A percentile compares a stretch with the other conserved stretches of the same genome.
Evolutionary conservation across 2,329 filamentous ascomycete genomes (phyloP).

Genomic region (Rugonectria rugulosa): DNA sequence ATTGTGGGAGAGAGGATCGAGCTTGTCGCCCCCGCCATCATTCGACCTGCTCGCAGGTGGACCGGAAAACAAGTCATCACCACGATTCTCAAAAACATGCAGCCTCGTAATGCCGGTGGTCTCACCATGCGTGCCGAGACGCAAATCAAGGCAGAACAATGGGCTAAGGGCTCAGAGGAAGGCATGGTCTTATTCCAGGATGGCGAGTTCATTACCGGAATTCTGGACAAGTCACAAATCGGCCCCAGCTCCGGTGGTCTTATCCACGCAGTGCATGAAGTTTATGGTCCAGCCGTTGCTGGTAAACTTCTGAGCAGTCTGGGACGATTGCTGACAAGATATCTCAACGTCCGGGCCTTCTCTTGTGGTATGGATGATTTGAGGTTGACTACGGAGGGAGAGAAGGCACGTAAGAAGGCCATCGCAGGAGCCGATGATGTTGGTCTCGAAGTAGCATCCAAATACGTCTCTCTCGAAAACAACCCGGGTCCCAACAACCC

Average conservation of each 20-base stretch:
- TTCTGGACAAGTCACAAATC: constrained; percentile 95
- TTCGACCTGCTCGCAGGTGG: constrained; percentile 85
- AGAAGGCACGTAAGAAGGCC: constrained; percentile 72
- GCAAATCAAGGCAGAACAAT: constrained; percentile 79
- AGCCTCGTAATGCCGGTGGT: constrained; percentile 76
- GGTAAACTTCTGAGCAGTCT: constrained; percentile 89
- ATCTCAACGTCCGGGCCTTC: constrained; percentile 92
- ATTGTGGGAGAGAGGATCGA: constrained; percentile 84
- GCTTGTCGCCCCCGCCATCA: constrained; percentile 79
- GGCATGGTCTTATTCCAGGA: constrained; percentile 82
- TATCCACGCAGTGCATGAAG: constrained; percentile 90
- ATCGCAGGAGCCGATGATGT: constrained; percentile 72
- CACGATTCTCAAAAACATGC: constrained; percentile 91
- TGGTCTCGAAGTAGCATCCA: constrained; percentile 81
- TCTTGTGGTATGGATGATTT: constrained; percentile 98
- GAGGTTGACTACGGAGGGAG: constrained; percentile 81
- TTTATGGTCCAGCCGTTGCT: constrained; percentile 86
- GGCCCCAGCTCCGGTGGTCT: constrained; percentile 87
- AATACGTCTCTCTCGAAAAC: constrained; percentile 85
- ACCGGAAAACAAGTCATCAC: constrained; percentile 97
- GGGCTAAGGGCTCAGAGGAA: constrained; percentile 81
- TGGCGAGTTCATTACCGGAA: constrained; percentile 87
- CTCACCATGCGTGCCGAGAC: constrained; percentile 83
- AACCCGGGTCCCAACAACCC: constrained; percentile 69
- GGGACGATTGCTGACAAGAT: constrained; percentile 86